Conservation (phyloP, 1,139 yeast species). For the Williopsis jadinii region DNA sequence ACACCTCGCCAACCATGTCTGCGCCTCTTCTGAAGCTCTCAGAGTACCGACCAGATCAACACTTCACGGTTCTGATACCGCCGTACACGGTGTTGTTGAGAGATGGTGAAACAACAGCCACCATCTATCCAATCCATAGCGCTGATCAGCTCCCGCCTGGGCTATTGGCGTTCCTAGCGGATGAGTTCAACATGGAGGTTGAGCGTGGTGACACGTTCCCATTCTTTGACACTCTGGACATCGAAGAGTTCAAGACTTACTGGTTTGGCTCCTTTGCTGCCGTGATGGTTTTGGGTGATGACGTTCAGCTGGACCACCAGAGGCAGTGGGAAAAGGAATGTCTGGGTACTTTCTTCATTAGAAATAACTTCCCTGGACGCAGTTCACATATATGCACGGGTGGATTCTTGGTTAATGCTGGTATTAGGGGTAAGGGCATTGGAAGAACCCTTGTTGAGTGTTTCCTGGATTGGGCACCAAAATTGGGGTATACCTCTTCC, state of each 20-base stretch:
- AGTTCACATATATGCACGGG: constrained; percentile 93
- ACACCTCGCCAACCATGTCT: constrained; percentile 3
- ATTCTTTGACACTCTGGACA: constrained; percentile 66
- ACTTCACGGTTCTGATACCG: constrained; percentile 20
- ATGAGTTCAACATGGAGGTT: constrained; percentile 90
- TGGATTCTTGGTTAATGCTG: constrained; percentile 83
- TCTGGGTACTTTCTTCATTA: constrained; percentile 74
- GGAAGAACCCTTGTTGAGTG: constrained; percentile 82
- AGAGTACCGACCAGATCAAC: constrained; percentile 17
- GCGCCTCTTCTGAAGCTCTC: constrained; percentile 9
- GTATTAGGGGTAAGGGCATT: constrained; percentile 88
- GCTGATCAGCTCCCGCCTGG: constrained; percentile 65
- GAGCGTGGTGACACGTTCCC: constrained; percentile 86
- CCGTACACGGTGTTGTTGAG: constrained; percentile 65
- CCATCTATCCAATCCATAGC: constrained; percentile 76
- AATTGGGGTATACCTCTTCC: constrained; percentile 77
- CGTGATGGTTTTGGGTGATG: constrained; percentile 78
- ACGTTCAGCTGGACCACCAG: constrained; percentile 45
- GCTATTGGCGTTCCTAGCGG: constrained; percentile 71
- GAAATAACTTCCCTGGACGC: constrained; percentile 89
- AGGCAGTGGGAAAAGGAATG: constrained; percentile 89
- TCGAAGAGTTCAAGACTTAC: constrained; percentile 67
- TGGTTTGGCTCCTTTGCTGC: constrained; percentile 86
- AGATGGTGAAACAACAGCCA: constrained; percentile 89
- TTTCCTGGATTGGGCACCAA: constrained; percentile 85